Base-by-base conservation (phyloP, 306 rosid genomes). In the Quercus cerris region DNA sequence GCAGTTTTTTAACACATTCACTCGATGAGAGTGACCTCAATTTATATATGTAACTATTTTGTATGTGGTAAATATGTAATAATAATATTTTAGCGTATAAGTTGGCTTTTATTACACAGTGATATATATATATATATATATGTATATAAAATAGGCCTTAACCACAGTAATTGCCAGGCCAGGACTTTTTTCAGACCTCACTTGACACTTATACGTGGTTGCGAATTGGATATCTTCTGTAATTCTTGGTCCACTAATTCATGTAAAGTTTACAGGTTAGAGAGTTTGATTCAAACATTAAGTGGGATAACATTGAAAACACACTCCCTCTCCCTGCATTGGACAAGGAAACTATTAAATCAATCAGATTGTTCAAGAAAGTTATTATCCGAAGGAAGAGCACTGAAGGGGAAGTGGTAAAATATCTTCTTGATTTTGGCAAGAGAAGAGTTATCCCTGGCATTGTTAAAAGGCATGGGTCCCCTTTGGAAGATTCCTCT, bases 361-460 rank as follows among this genome's bases (percentile, higher is more conserved):
- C 99, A 70, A 75, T 75, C 84, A 84, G 94, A 89, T 86, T 95
- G 78, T 95, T 95, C 90, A 95, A 91, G 88, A 95, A 95, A 86
- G 96, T 84, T 80, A 89, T 93, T 81, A 87, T 95, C 75, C 98
- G 99, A 76, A 92, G 98, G 82, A 95, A 95, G 89, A 82, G 84
- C 83, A 75, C 81, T 31, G 94, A 95, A 75, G 88, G 88, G 79
- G 87, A 83, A 78, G 77, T 81, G 73, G 87, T 81, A 23, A 95
- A 89, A 78, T 95, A 91, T 84, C 99, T 95, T 79, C 88, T 95
- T 82, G 98, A 95, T 85, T 95, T 95, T 88, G 99, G 99, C 64
- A 95, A 95, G 89, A 95, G 99, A 87, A 95, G 94, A 85, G 84
- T 78, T 76, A 79, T 93, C 70, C 99, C 99, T 27, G 90, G 88